These are phyloP conservation scores for Grammothele lineata DNA, from an alignment of 768 basidiomycete species.

Conservation along the genomic window DNA sequence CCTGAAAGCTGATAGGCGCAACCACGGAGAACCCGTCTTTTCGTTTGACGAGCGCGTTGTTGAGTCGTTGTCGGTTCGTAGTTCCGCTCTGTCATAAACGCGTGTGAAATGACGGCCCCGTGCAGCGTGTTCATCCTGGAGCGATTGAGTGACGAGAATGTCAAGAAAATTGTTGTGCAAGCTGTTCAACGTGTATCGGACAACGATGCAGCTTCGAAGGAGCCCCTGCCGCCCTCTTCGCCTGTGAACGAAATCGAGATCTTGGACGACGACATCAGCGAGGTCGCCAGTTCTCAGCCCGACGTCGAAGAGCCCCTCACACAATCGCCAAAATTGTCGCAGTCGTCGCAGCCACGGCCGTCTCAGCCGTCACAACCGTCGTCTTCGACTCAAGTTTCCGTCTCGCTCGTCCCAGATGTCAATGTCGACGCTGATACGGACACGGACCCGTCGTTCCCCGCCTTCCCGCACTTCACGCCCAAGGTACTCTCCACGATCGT, in stretches of 20 bases:
- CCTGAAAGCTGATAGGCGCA: constrained; percentile 62
- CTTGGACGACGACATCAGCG: constrained; percentile 5
- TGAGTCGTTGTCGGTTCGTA: constrained; percentile 72
- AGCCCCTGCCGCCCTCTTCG: neutral
- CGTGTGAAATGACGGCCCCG: too few species aligned
- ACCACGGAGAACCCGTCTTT: constrained; percentile 92
- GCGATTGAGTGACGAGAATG: constrained; percentile 59
- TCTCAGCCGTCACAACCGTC: constrained; percentile 9
- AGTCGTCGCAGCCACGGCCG: too few species aligned
- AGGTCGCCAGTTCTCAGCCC: constrained; percentile 19
- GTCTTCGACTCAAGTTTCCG: constrained; percentile 13
- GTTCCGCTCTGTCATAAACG: neutral
- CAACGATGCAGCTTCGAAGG: neutral
- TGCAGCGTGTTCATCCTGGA: constrained; percentile 70
- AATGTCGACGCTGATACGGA: neutral
- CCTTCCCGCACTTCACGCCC: constrained; percentile 39
- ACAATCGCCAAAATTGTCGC: constrained; percentile 16
- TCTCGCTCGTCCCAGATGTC: constrained; percentile 1
- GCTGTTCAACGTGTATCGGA: constrained; percentile 39
- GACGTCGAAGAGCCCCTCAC: constrained; percentile 14
- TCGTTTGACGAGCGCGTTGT: constrained; percentile 66
- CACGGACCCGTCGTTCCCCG: constrained; percentile 18
- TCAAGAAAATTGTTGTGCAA: constrained; percentile 51
- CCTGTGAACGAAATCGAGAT: neutral
- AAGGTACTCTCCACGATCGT: constrained; percentile 46